Evolutionary conservation across 2,329 filamentous ascomycete species (phyloP), one percentile per base, ranked within the genome.

Genomic region (Aspergillus transmontanensis): DNA sequence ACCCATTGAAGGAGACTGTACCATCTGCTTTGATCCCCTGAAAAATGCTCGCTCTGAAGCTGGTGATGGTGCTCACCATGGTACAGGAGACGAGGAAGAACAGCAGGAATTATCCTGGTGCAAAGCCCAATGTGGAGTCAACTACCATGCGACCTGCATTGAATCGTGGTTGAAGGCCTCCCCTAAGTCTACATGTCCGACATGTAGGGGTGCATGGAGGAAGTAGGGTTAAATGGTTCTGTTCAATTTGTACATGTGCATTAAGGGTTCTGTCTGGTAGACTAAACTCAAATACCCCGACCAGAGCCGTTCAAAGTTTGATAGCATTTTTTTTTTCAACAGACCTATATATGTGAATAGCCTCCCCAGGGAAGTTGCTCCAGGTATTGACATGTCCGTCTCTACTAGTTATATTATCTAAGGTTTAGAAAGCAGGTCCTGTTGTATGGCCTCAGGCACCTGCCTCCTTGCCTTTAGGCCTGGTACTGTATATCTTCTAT

Each of bases 91-190:
- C 9, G 50, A 39, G 7, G 16, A 55, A 23, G 55, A 46, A 34
- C 19, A 43, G 11, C 23, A 58, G 12, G 60, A 62, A 23, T 30
- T 71, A 36, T 55, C 53, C n/a, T 71, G 68, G 69, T 71, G 68
- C 61, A 68, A 62, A 45, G 63, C 65, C n/a, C 46, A 34, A 19
- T 71, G 68, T 62, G 68, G 69, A 58, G 60, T 66, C 41, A 71
- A 71, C 54, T 71, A 65, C 59, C 68, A 71, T 45, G 64, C 64
- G 41, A 1, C 11, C 9, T 71, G 69, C 56, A 69, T 71, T 28
- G 59, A 66, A n/a, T 36, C 58, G 48, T 71, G 68, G 68, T 26
- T 70, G 16, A 56, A 51, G 36, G 55, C 46, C 34, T 50, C 43
- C n/a, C 34, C 4, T 3, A 39, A 32, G n/a, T 12, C 59, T 5